Base-by-base conservation (phyloP, 2,329 filamentous ascomycete species). In the Ceratocystis destructans region DNA sequence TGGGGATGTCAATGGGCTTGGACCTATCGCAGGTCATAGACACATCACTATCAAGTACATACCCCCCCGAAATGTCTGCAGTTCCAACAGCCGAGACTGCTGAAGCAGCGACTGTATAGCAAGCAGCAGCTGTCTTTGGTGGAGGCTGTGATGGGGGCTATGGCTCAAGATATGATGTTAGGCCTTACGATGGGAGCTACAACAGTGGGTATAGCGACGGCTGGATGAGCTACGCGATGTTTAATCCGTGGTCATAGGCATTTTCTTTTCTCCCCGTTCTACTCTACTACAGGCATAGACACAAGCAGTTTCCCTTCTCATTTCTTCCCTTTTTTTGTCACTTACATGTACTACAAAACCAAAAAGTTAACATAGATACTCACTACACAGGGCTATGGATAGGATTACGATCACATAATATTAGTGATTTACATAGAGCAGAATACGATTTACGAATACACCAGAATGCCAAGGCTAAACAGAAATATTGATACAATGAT, bases 51-150 rank as follows among this genome's bases (percentile, higher is more conserved):
- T 59, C 55, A 15, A 37, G 28, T 17, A 31, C 17, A 8, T 59
- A 59, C 28, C 17, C 17, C 17, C 20, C 55, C 28, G 55, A 33
- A 15, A 15, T 57, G 12, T 5, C 53, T 7, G 53, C 53, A 15
- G 28, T 57, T 25, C 22, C 53, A 7, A 31, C 20, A 22, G 53
- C 53, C 2, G 53, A 59, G 15, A 17, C 55, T 59, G 31, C 55
- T n/a, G 55, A 59, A 31, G 55, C 55, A n/a, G 55, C 55, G 28
- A 31, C 55, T 59, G 55, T 25, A 7, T 59, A 59, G 55, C 55
- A 59, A 37, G 55, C 55, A 33, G 7, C 55, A 4, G 28, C 55
- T 33, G 31, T 31, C 3, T 37, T 59, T 37, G 55, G 55, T 8
- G 55, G 48, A n/a, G 48, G 48, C n/a, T 53, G 10, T 17, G 48